phyloP scores from a whole-genome alignment of 2,329 filamentous ascomycete species.

The Exophiala phaeomuriformis region DNA sequence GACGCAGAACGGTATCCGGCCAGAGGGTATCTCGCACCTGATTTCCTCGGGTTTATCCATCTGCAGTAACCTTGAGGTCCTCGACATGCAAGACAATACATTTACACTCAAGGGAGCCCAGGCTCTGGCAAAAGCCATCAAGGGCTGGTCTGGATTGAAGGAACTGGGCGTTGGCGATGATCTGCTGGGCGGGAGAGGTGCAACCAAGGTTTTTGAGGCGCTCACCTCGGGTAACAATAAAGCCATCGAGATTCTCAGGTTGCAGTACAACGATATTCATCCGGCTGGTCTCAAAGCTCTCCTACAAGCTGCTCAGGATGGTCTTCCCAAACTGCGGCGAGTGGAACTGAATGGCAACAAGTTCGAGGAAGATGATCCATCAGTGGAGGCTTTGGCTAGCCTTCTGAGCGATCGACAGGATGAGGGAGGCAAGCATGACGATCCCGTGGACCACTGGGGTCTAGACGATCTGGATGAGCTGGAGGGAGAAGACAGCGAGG shows the following conservation, averaged over 20 bases:
- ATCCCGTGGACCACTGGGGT: constrained; percentile 75
- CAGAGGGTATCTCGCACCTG: constrained; percentile 80
- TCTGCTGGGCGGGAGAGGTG: constrained; percentile 70
- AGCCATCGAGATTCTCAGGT: constrained; percentile 69
- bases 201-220: constrained; percentile 63
- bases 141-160: constrained; percentile 64
- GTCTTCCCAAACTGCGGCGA: constrained; percentile 69
- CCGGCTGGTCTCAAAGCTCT: constrained; percentile 65
- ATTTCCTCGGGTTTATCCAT: constrained; percentile 70
- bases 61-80: constrained; percentile 59
- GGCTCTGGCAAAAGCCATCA: constrained; percentile 67
- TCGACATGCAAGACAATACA: constrained; percentile 96
- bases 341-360: constrained; percentile 96
- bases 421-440: constrained; percentile 50
- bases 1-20: constrained; percentile 95
- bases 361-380: constrained; percentile 76
- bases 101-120: constrained; percentile 76
- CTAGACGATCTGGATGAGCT: constrained; percentile 81
- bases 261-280: constrained; percentile 95
- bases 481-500: constrained; percentile 63
- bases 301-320: constrained; percentile 57
- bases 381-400: constrained; percentile 60
- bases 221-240: constrained; percentile 68
- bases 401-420: constrained; percentile 73
- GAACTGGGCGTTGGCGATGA: constrained; percentile 90